These are phyloP conservation scores for Zarea fungicola DNA, from an alignment of 2,329 filamentous ascomycete genomes.

Conservation along the genomic window DNA sequence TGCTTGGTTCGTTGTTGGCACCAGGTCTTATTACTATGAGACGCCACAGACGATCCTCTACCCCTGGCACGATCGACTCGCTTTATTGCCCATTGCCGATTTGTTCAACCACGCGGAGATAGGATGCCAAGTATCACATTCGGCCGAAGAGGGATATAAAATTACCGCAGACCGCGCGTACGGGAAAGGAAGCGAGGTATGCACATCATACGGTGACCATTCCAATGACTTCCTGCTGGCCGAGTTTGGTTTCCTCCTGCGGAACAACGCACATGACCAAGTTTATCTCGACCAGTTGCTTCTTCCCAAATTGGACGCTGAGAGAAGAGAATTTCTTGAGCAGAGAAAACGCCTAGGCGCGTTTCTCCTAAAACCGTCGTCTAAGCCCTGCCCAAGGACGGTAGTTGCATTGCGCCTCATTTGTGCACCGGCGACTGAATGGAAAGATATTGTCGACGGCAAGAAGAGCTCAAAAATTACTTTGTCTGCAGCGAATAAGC, in stretches of 20 bases:
- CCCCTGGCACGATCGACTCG: conserved; percentile 51
- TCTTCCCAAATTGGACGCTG: neutral
- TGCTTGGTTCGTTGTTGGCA: conserved; percentile 52
- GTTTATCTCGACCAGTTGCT: neutral
- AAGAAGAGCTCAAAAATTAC: too few relatives aligned
- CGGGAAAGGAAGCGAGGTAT: conserved; percentile 56
- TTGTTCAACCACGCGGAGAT: conserved; percentile 53
- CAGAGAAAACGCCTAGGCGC: neutral
- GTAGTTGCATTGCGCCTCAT: too few relatives aligned
- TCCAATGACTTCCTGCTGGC: conserved; percentile 67
- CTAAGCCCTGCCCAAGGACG: too few relatives aligned
- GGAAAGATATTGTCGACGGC: too few relatives aligned
- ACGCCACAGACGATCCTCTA: conserved; percentile 33
- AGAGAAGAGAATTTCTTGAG: neutral
- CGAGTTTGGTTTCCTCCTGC: conserved; percentile 55
- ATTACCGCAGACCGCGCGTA: conserved; percentile 49
- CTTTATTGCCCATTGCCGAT: conserved; percentile 62
- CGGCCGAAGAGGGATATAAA: conserved; percentile 44
- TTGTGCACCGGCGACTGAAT: too few relatives aligned
- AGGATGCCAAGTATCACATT: conserved; percentile 50
- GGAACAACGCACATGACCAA: conserved; percentile 44
- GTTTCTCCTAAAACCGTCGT: too few relatives aligned
- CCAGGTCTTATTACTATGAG: conserved; percentile 50
- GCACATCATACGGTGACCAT: conserved; percentile 65
- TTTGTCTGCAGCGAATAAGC: too few relatives aligned